These are phyloP conservation scores for Orbilia oligospora DNA, from an alignment of 2,329 filamentous ascomycete species.

Conservation along the genomic window DNA sequence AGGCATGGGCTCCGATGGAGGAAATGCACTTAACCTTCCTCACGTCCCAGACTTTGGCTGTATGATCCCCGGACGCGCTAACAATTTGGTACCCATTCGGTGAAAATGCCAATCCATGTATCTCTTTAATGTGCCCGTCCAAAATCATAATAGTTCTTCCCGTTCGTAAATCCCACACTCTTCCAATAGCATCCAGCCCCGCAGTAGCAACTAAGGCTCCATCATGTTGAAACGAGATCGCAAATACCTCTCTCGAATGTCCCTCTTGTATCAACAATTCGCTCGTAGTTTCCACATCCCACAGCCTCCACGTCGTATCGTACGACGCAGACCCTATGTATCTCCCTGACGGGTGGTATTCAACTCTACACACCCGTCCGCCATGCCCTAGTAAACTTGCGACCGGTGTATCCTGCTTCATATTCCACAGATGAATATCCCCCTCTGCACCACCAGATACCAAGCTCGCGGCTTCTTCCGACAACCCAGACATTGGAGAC, in stretches of 20 bases:
- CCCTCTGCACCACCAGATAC: slow-evolving; percentile 92
- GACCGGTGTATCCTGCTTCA: slow-evolving; percentile 86
- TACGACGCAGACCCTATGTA: slow-evolving; percentile 95
- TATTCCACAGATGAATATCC: slow-evolving; percentile 88
- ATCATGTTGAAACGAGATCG: slow-evolving; percentile 89
- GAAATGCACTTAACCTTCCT: slow-evolving; percentile 87
- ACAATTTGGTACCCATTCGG: slow-evolving; percentile 91
- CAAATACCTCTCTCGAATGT: slow-evolving; percentile 92
- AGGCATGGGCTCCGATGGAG: slow-evolving; percentile 89
- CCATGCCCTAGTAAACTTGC: slow-evolving; percentile 86
- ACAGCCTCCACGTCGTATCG: slow-evolving; percentile 96
- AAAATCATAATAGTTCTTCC: slow-evolving; percentile 96
- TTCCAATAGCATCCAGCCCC: slow-evolving; percentile 93
- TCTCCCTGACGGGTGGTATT: slow-evolving; percentile 91
- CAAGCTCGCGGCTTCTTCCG: slow-evolving; percentile 82
- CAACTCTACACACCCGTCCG: slow-evolving; percentile 88
- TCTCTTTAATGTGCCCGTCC: slow-evolving; percentile 92
- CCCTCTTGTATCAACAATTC: slow-evolving; percentile 93
- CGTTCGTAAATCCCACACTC: slow-evolving; percentile 94
- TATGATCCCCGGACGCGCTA: slow-evolving; percentile 93
- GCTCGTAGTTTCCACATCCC: slow-evolving; percentile 88
- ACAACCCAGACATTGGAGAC: slow-evolving; percentile 84
- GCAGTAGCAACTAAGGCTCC: slow-evolving; percentile 91
- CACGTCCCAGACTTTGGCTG: slow-evolving; percentile 98
- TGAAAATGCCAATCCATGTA: slow-evolving; percentile 93